Base-by-base conservation (phyloP, 768 basidiomycete species). In the Rhizopogon vesiculosus region DNA sequence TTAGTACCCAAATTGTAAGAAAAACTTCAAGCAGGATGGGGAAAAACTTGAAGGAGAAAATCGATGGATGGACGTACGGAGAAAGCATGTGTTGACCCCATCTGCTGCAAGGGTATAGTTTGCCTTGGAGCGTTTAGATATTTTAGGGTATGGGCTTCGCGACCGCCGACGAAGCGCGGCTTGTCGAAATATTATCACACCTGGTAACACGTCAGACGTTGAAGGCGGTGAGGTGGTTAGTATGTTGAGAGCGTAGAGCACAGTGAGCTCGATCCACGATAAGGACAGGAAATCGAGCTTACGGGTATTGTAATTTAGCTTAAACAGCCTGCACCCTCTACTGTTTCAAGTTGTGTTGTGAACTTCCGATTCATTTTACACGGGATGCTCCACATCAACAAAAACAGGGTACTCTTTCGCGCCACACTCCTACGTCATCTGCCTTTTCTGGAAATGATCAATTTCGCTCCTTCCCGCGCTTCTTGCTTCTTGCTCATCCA, bases 341-440 rank as follows among this genome's bases (percentile, higher is more conserved):
- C 31, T 33, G 31, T 33, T 48, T 25, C 25, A 25, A 25, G 25
- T 25, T 33, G 16, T 39, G 31, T 52, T 49, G 61, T 39, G 58
- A 55, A 56, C 51, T 45, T 54, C 48, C 4, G 35, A 55, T 49
- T 62, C 60, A 67, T 65, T 64, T 55, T 60, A 71, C 68, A 66
- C 67, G 59, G 50, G 4, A 59, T 7, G 68, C 68, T 69, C 68
- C 68, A 69, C 68, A 69, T 55, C 61, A 62, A 67, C 63, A 58
- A 60, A 69, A 69, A 71, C 66, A 64, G 68, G 68, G 68, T 71
- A 59, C 59, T 60, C 68, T 55, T 22, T 59, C 49, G 66, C 68
- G 69, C 67, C 69, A 68, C 67, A 42, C 63, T 50, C 57, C 60
- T 69, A 69, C 69, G 66, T 69, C 68, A 69, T 69, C 48, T 8